A percentile compares a stretch with the other conserved stretches of the same genome.
Conservation (phyloP, 1,139 yeast genomes). For the Nakaseomyces sp. region DNA sequence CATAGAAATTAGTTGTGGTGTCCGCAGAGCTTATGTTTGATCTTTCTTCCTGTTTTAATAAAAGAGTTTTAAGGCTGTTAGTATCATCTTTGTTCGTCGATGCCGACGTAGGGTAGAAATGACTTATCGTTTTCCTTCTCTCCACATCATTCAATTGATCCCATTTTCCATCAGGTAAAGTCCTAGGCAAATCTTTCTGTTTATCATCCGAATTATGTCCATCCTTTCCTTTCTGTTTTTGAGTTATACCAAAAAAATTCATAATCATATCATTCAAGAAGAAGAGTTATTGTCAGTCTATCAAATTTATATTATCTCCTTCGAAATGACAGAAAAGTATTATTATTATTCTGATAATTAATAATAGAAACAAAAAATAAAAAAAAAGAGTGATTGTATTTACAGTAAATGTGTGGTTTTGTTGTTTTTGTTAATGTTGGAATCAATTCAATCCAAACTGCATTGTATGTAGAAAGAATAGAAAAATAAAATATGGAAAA, state of each 20-base stretch:
- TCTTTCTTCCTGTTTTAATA: constrained; percentile 20
- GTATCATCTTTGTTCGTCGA: constrained; percentile 7
- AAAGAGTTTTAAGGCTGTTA: constrained; percentile 10
- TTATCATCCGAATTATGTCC: not conserved
- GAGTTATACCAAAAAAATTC: constrained; percentile 2
- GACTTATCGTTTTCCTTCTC: constrained; percentile 2
- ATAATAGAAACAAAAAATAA: no score
- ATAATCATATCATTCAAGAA: constrained; percentile 1
- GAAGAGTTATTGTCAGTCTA: no score
- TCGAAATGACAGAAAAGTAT: no score
- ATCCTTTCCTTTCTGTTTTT: not conserved
- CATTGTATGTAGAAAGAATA: no score
- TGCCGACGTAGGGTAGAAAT: constrained; percentile 1
- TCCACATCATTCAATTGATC: not conserved
- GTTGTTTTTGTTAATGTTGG: no score
- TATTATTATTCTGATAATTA: no score
- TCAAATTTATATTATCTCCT: not conserved
- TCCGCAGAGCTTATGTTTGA: constrained; percentile 14
- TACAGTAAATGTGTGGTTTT: no score
- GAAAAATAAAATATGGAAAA: not conserved
- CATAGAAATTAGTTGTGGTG: constrained; percentile 22
- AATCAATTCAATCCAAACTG: no score
- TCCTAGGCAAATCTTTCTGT: not conserved
- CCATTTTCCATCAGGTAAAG: not conserved
- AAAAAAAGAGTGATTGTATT: no score